Conservation (phyloP, 2,329 filamentous ascomycete species). For the Parascedosporium putredinis region DNA sequence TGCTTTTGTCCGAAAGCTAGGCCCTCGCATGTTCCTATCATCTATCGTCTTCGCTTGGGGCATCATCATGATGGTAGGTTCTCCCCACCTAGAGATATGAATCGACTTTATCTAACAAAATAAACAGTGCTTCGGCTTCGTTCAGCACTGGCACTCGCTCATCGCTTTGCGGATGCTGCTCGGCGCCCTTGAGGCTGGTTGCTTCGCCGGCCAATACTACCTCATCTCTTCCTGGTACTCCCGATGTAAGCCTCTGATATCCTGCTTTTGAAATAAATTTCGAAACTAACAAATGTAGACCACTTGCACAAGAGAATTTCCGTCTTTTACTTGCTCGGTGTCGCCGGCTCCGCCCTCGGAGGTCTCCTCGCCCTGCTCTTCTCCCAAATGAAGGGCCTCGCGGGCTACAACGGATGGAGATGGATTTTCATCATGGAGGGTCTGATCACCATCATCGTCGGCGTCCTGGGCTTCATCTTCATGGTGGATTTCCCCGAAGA, state of each 20-base stretch:
- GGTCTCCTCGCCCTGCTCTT: conserved; percentile 10
- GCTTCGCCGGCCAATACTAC: conserved; percentile 11
- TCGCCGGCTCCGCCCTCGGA: neutral
- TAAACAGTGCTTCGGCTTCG: conserved; percentile 11
- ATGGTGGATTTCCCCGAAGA: conserved; percentile 16
- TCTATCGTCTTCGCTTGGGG: conserved; percentile 15
- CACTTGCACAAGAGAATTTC: neutral
- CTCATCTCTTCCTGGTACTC: conserved; percentile 7
- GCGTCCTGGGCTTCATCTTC: conserved; percentile 12
- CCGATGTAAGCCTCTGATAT: neutral
- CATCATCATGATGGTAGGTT: conserved; percentile 11
- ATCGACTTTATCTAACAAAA: neutral
- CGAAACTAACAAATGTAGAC: no score
- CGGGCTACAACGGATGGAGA: conserved; percentile 9
- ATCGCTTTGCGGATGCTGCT: conserved; percentile 12
- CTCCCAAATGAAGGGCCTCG: conserved; percentile 5
- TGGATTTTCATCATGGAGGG: conserved; percentile 14
- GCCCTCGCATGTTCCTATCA: conserved; percentile 15
- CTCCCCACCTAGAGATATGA: neutral
- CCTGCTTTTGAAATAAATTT: no score
- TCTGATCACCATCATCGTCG: conserved; percentile 9
- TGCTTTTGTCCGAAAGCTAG: conserved; percentile 14
- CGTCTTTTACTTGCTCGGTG: neutral
- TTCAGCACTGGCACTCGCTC: conserved; percentile 9
- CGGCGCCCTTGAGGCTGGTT: conserved; percentile 13